phyloP scores from a whole-genome alignment of 2,329 filamentous ascomycete species.

The Rutstroemia sp. region DNA sequence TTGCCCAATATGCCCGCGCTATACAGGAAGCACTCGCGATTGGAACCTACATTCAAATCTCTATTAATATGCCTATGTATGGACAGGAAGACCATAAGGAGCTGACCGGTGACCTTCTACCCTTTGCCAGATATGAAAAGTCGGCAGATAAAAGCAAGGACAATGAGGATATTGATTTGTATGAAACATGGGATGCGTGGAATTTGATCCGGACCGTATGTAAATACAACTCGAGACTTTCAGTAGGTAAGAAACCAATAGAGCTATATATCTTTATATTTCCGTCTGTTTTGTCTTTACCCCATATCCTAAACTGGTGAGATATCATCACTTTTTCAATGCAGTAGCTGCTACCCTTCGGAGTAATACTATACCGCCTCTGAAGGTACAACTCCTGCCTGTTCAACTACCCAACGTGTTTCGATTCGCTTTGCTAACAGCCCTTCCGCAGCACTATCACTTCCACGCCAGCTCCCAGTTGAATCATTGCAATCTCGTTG shows the following conservation, averaged over 20 bases:
- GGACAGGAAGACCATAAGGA: conserved; percentile 52
- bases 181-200: conserved; percentile 90
- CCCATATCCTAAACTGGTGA: conserved; percentile 11
- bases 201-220: conserved; percentile 78
- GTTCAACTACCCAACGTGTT: neutral
- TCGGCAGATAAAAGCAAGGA: conserved; percentile 31
- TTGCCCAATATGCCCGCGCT: conserved; percentile 72
- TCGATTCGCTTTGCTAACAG: conserved; percentile 14
- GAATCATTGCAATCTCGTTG: conserved; percentile 56
- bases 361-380: conserved; percentile 18
- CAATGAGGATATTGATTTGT: conserved; percentile 54
- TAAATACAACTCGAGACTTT: conserved; percentile 74
- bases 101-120: conserved; percentile 28
- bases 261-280: conserved; percentile 15
- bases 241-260: conserved; percentile 62
- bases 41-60: conserved; percentile 69
- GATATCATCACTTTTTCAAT: neutral
- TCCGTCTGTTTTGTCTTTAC: neutral
- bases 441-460: conserved; percentile 35
- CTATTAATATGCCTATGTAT: conserved; percentile 79
- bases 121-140: conserved; percentile 27
- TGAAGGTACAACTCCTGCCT: conserved; percentile 23
- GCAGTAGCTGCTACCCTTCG: conserved; percentile 23
- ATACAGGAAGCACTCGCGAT: conserved; percentile 72
- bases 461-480: conserved; percentile 52